Base-by-base conservation (phyloP, 2,329 filamentous ascomycete species). In the Xylaria sp. region DNA sequence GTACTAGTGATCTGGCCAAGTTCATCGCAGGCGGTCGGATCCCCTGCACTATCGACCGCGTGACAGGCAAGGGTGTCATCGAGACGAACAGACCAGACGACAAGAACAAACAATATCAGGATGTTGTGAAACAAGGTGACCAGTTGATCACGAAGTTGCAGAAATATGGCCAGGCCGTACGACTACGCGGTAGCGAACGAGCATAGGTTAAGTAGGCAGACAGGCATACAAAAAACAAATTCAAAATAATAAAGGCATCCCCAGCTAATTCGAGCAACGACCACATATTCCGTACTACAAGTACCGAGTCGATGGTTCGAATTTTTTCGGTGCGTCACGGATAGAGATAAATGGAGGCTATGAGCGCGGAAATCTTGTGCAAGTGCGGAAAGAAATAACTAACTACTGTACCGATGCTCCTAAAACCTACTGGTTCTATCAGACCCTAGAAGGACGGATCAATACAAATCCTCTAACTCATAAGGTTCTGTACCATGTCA, bases 81-180 rank as follows among this genome's bases (percentile, higher is more conserved):
- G 96, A 98, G 86, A 99, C 96, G 50, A 97, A 97, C 83, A 88
- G 96, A 61, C 94, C 95, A 9, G 96, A 98, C 79, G 94, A 97
- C 84, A 99, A 99, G 90, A 98, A 98, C 86, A 97, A 97, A 87
- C 96, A 99, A 83, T 99, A 99, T 82, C 92, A 94, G 75, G 96
- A 99, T 75, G 94, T 98, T 42, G 94, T 99, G 68, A 96, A 96
- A 83, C 96, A 98, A 79, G 96, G 96, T 36, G 96, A 99, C 80
- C 92, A 97, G 81, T 86, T 99, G 70, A 98, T 99, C 79, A 99
- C 96, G 65, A 99, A 99, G 86, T 85, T 99, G 73, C 96, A 99
- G 83, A 99, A 99, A 86, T 99, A 99, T 80, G 96, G 96, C 50
- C 96, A 99, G 82, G 92, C 96, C 2, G 96, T 99, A 71, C 89